Base-by-base conservation (phyloP, 441 rosid species). In the Pelargonium australe region DNA sequence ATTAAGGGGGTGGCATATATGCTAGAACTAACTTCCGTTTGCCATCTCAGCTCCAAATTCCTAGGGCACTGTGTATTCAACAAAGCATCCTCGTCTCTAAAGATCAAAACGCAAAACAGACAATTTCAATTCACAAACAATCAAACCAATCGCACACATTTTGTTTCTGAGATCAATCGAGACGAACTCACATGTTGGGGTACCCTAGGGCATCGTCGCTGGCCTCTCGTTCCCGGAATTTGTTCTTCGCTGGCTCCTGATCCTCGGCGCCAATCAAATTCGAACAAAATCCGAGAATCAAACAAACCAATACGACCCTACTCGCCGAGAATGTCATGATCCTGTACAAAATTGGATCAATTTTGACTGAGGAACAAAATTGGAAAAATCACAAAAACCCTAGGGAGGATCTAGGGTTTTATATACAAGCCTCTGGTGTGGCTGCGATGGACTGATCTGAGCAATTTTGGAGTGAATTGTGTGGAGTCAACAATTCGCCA, bases 1-100 rank as follows among this genome's bases (percentile, higher is more conserved):
- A 95, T 89, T 81, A 92, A 81, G 4, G 99, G 99, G 57, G 94
- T 81, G 58, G 98, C 98, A 58, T 91, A 95, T 67, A 95, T 77
- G 81, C 99, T 92, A 69, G 98, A 92, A 80, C 98, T 91, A 74
- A 92, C 98, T 84, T 95, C 99, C 23, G 99, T 84, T 75, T 92
- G 98, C 99, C 99, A 95, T 79, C 99, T 86, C 12, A 95, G 90
- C 88, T 91, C 98, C 77, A 95, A 80, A 68, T 88, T 84, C 69
- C 78, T 84, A 68, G 98, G 98, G 84, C 99, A 95, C 80, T 81
- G 88, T 25, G 97, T 86, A 76, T 95, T 95, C 96, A 89, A 73
- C 79, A 92, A 76, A 69, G 94, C 87, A 82, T 85, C 90, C 81
- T 95, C 98, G 63, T 95, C 97, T 71, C 99, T 95, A 75, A 77